These are phyloP conservation scores for Colletotrichum euphorbiae DNA, from an alignment of 2,329 filamentous ascomycete species.

Conservation along the genomic window DNA sequence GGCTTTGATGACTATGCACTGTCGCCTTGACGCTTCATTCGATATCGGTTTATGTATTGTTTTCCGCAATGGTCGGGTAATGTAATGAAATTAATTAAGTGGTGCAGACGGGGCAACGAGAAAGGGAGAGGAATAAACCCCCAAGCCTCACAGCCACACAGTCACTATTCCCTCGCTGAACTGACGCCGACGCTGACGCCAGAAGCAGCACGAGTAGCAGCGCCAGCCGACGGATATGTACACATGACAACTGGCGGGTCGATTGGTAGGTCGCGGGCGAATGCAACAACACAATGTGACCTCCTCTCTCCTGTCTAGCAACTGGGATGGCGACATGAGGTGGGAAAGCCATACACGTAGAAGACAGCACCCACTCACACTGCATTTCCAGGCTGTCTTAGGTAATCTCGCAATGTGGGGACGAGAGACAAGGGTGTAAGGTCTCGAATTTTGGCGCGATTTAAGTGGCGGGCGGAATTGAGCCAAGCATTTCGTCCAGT, in stretches of 20 bases:
- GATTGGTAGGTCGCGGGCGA: no score
- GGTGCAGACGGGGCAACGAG: not conserved
- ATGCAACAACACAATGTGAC: no score
- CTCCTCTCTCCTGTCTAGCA: no score
- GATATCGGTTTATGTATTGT: not conserved
- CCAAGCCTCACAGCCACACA: constrained; percentile 35
- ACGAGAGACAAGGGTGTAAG: not conserved
- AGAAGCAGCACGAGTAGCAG: no score
- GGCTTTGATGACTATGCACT: no score
- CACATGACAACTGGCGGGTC: not conserved
- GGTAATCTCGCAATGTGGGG: not conserved
- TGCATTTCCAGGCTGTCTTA: not conserved
- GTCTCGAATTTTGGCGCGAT: constrained; percentile 26
- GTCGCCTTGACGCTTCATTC: no score
- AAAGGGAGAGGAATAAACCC: not conserved
- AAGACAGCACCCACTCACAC: no score
- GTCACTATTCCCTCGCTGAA: no score
- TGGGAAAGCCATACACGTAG: no score
- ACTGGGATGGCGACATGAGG: no score
- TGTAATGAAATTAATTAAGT: constrained; percentile 13
- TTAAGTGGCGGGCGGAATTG: constrained; percentile 22
- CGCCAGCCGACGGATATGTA: not conserved
- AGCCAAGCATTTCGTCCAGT: constrained; percentile 21
- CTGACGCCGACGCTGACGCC: no score
- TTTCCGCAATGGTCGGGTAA: not conserved